Evolutionary conservation across 495 filamentous ascomycete species (phyloP), one percentile per base, ranked within the genome.

Genomic region (Xylaria grammica): DNA sequence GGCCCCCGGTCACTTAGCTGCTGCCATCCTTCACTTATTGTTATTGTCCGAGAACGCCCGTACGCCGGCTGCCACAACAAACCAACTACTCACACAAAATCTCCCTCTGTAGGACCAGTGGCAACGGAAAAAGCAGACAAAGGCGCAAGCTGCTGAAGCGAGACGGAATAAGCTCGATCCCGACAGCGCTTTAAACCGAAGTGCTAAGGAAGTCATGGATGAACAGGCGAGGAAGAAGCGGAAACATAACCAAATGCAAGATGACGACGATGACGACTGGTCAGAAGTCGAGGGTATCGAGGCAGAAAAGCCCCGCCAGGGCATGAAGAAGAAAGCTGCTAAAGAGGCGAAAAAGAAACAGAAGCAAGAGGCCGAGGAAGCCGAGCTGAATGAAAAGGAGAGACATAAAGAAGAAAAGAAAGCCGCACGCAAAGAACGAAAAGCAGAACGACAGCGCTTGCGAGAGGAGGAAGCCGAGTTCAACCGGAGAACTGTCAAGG

Each of bases 41-140:
- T 24, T 29, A 17, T 34, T 17, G 19, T 17, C 34, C 8, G 34
- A 8, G 22, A 19, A 15, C 40, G 32, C 20, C 30, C 10, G 24
- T 24, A 10, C 48, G 4, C 36, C 9, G 26, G 6, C 45, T 19
- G 30, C 45, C 40, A 13, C 8, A 13, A 50, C 5, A 24, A 42
- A 45, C 49, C 36, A 36, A 62, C 22, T 52, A 34, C 61, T 73
- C 53, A 67, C 64, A 69, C 52, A 65, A 60, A 10, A 44, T 38
- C n/a, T 48, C 61, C 66, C 52, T 67, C 69, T 61, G 74, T 75
- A 93, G 89, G 85, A 91, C 63, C 91, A 94, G 86, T 94, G 91
- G 91, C 84, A 87, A 77, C 87, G 86, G 74, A 93, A 92, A 75
- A 95, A 94, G 75, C 91, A 94, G 77, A 91, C 90, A 51, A 95